Evolutionary conservation across 2,329 filamentous ascomycete species (phyloP), one percentile per base, ranked within the genome.

Genomic region (Alternaria viburni): DNA sequence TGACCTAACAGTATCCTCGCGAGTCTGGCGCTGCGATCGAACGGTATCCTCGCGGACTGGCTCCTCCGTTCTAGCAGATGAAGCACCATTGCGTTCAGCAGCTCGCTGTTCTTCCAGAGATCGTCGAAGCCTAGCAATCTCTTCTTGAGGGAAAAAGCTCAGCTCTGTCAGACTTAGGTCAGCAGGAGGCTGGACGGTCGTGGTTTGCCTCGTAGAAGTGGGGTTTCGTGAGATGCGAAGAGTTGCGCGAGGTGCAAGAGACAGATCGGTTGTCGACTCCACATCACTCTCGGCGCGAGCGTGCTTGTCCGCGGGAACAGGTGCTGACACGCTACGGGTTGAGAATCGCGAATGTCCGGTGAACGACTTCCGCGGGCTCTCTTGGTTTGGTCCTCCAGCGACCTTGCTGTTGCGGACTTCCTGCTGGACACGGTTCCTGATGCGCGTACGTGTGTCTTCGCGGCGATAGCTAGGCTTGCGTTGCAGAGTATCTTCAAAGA

Each of bases 31-130:
- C 54, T 74, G 78, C 67, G 74, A 75, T 44, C 67, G 72, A 19
- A 76, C 64, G 15, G 82, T 83, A n/a, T 82, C 79, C 19, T 82
- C 80, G 5, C 76, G 74, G 69, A 69, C 12, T 69, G 65, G 64
- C 28, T 82, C 74, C 50, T 73, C 70, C 5, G 66, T 30, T 5
- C 69, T 69, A 21, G 59, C 65, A 25, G 67, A 70, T 6, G 68
- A 66, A 26, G 69, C 59, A 12, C 65, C 71, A 12, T 74, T 74
- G 30, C 82, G 81, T 30, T 78, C 78, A 28, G 81, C 80, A 28
- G 83, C 74, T 55, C 84, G 79, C 74, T 88, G 86, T 63, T 86
- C 83, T 71, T 89, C 87, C 7, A 89, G 69, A 13, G 80, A 82
- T 69, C 83, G 86, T 44, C 87, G 83, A 54, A 89, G 79, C 46